A percentile compares a stretch with the other conserved stretches of the same genome.
Conservation (phyloP, 2,329 filamentous ascomycete species). For the Didymella pinodella region DNA sequence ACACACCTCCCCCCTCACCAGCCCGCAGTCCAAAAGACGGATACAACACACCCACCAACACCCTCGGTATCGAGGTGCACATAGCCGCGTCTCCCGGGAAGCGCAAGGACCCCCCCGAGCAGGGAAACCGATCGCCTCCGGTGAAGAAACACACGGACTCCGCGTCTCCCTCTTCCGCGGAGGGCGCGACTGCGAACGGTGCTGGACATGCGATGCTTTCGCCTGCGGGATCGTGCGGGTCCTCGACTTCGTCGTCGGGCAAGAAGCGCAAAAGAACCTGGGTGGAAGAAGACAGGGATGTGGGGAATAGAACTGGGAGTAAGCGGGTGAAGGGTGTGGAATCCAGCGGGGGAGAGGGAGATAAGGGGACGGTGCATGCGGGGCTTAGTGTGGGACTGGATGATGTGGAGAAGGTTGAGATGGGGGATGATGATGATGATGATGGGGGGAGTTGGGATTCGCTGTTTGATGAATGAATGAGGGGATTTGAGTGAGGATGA, state of each 20-base stretch:
- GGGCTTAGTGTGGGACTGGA: not conserved
- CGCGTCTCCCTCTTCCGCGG: too few relatives aligned
- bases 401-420: not conserved
- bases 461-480: not conserved
- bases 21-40: not conserved
- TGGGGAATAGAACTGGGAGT: not conserved
- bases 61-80: not conserved
- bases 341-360: not conserved
- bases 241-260: not conserved
- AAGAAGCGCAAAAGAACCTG: slow-evolving; percentile 5
- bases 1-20: not conserved
- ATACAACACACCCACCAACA: not conserved
- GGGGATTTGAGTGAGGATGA: too few relatives aligned
- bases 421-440: not conserved
- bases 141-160: too few relatives aligned
- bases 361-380: not conserved
- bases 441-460: not conserved
- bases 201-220: not conserved
- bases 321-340: not conserved
- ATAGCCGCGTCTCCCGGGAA: too few relatives aligned
- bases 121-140: too few relatives aligned
- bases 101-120: too few relatives aligned
- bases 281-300: not conserved
- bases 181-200: too few relatives aligned
- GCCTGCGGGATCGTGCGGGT: not conserved